phyloP scores from a whole-genome alignment of 495 filamentous ascomycete species.

The Chlorociboria aeruginascens region DNA sequence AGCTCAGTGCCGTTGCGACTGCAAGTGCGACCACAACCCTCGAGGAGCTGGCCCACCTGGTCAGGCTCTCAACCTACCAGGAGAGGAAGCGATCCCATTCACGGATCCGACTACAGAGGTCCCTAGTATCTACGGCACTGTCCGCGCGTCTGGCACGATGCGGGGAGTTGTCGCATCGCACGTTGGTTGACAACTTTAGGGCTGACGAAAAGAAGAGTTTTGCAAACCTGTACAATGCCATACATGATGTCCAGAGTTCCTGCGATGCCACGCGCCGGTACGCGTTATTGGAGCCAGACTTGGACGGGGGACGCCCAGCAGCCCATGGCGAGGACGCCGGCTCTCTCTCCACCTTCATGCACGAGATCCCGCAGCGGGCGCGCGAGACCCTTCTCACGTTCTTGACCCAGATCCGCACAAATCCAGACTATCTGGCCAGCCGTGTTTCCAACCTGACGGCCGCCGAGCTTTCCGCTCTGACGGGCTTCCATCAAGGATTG shows the following conservation, averaged over 20 bases:
- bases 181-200: constrained; percentile 78
- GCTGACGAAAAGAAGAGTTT: constrained; percentile 86
- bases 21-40: constrained; percentile 46
- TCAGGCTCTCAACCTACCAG: constrained; percentile 60
- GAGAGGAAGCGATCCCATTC: constrained; percentile 58
- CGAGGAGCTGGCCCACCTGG: constrained; percentile 58
- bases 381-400: constrained; percentile 68
- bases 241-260: constrained; percentile 78
- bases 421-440: constrained; percentile 75
- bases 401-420: constrained; percentile 68
- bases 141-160: constrained; percentile 69
- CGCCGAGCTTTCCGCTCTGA: constrained; percentile 60
- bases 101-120: constrained; percentile 53
- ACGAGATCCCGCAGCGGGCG: constrained; percentile 63
- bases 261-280: constrained; percentile 61
- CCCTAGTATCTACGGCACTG: constrained; percentile 59
- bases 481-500: constrained; percentile 61
- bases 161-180: constrained; percentile 65
- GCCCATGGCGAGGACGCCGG: constrained; percentile 30
- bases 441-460: constrained; percentile 61
- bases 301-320: constrained; percentile 37
- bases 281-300: constrained; percentile 56
- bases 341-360: constrained; percentile 59
- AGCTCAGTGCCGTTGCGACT: constrained; percentile 25
- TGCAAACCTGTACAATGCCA: constrained; percentile 71